A percentile compares a stretch with the other conserved stretches of the same genome.
phyloP scores from a whole-genome alignment of 345 rosid species.

The Lenwebbia sp. region DNA sequence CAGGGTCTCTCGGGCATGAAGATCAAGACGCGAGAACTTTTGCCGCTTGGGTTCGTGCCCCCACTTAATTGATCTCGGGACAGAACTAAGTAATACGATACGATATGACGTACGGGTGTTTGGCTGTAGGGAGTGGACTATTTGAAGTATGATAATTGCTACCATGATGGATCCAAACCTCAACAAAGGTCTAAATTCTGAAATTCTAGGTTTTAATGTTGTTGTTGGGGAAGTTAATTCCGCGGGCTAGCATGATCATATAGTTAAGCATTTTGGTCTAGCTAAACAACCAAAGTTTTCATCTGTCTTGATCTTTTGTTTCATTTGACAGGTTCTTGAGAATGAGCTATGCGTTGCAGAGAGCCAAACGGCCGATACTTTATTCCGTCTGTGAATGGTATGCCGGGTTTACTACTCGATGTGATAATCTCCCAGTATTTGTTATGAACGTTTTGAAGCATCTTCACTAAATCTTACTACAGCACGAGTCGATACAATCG shows the following conservation, averaged over 20 bases:
- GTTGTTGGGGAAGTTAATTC: not conserved
- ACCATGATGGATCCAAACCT: conserved; percentile 19
- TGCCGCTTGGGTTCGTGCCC: conserved; percentile 36
- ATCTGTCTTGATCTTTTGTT: not conserved
- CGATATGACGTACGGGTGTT: not conserved
- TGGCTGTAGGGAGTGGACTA: conserved; percentile 23
- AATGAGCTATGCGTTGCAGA: conserved; percentile 39
- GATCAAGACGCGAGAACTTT: conserved; percentile 44
- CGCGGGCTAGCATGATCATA: not conserved
- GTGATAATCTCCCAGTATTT: not conserved
- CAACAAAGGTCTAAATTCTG: conserved; percentile 16
- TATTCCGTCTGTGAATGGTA: conserved; percentile 51
- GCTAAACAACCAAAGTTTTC: not conserved
- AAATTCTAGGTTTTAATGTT: not conserved
- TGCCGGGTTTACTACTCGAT: not conserved
- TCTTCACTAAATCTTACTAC: not conserved
- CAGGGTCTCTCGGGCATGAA: conserved; percentile 50
- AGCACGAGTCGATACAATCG: not conserved
- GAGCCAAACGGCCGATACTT: conserved; percentile 27
- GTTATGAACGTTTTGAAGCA: not conserved
- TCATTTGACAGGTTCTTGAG: conserved; percentile 19
- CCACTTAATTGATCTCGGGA: not conserved
- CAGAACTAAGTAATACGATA: not conserved
- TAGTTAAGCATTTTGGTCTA: not conserved
- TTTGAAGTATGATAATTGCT: conserved; percentile 50